Conservation (phyloP, 1,139 yeast species). For the Yamadazyma kanchanaburiensis region DNA sequence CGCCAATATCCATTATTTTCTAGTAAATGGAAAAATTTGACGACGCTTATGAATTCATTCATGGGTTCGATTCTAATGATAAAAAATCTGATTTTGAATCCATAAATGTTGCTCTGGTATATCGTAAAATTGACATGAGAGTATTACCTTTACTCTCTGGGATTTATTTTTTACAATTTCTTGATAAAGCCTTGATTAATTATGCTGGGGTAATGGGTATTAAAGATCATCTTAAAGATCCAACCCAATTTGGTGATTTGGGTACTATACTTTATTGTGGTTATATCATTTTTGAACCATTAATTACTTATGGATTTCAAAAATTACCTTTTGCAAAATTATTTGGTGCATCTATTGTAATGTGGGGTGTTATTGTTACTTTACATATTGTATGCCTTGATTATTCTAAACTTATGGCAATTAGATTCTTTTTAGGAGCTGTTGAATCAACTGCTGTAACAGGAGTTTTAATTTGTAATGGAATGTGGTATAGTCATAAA, state of each 20-base stretch:
- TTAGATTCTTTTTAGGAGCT: conserved; percentile 39
- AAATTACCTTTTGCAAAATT: conserved; percentile 37
- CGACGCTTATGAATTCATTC: conserved; percentile 15
- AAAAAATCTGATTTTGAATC: conserved; percentile 5
- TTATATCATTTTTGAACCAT: conserved; percentile 46
- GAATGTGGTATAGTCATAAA: conserved; percentile 39
- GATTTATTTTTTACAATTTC: conserved; percentile 41
- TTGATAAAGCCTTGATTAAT: conserved; percentile 42
- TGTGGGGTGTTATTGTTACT: conserved; percentile 41
- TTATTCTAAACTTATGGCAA: conserved; percentile 39
- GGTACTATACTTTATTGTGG: conserved; percentile 45
- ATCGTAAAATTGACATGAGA: conserved; percentile 24
- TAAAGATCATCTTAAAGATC: conserved; percentile 25
- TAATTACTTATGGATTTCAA: conserved; percentile 36
- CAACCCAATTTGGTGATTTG: conserved; percentile 38
- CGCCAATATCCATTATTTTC: too few relatives aligned
- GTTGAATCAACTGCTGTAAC: conserved; percentile 45
- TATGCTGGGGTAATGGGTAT: conserved; percentile 55
- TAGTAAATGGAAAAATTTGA: conserved; percentile 11
- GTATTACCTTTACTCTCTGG: conserved; percentile 34
- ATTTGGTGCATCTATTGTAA: conserved; percentile 30
- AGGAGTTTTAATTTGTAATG: conserved; percentile 38
- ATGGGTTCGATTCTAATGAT: conserved; percentile 4
- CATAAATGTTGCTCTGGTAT: conserved; percentile 9
- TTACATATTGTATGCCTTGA: conserved; percentile 32